Evolutionary conservation across 306 rosid species (phyloP), one percentile per base, ranked within the genome.

Genomic region (Hippophae rhamnoides): DNA sequence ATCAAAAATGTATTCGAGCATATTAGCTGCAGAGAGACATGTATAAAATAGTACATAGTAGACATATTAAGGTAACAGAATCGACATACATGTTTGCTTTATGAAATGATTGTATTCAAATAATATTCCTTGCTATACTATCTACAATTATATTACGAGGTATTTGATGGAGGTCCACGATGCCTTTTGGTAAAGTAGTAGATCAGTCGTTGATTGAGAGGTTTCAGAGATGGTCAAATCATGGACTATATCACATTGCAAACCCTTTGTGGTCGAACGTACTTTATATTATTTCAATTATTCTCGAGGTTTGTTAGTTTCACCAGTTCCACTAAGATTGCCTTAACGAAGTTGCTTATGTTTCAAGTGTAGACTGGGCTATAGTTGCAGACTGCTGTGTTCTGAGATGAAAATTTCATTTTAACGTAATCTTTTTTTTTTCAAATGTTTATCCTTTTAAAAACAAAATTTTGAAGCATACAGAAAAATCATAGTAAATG

Each of bases 271-370:
- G 38, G 38, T 31, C 38, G 44, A 25, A 45, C 45, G 41, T 46
- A 46, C 13, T 52, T 41, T 7, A 44, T 9, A 57, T 53, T 27
- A 44, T 31, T 54, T 27, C 51, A 43, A 43, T 69, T 49, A 50
- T 46, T 18, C 23, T 18, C 23, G 23, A 18, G 23, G 23, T 18
- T 18, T 18, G 23, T 18, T 18, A 18, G 23, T 18, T 68, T 54
- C 78, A 63, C 62, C 60, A 58, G 55, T 57, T 55, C 78, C 61
- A 45, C 63, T 68, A 41, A 41, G 61, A 58, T 46, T 54, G 56
- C 49, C 60, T 58, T 13, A 9, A 53, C 51, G 62, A 56, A 26
- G 13, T 12, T 31, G 13, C 60, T 26, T 43, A 44, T 31, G 53
- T 54, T 54, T 43, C 61, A 54, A 64, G 54, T 26, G n/a, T 64